Evolutionary conservation across 2,329 filamentous ascomycete species (phyloP), one percentile per base, ranked within the genome.

Genomic region (Canariomyces notabilis): DNA sequence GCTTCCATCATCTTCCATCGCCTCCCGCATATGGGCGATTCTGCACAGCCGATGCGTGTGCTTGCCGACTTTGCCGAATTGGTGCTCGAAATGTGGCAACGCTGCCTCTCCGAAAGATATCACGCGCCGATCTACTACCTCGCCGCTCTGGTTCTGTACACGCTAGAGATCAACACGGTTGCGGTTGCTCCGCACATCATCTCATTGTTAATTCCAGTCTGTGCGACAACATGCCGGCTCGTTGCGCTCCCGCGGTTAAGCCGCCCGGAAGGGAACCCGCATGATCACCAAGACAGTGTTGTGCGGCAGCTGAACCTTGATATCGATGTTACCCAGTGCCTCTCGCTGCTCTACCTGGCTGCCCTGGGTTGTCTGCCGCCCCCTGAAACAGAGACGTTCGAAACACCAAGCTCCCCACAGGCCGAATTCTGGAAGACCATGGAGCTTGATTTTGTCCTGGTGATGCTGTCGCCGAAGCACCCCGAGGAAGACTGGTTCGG

Each of bases 401-500:
- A 43, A 53, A 9, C 49, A 36, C 42, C 44, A 21, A 51, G 50
- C 3, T 55, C 62, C 11, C 63, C 66, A 8, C 64, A 67, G 15
- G 58, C 61, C 0, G 64, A 70, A 29, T 86, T 89, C 57, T 93
- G 87, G 87, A 75, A 72, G 49, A 66, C 73, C 31, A 78, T 89
- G 50, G 76, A 82, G 3, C 75, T 80, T 19, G 78, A 85, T 36
- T 82, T 85, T 52, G 75, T 85, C 8, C 66, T 87, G 11, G 69
- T 86, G 45, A 76, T 87, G 56, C 72, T 91, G 1, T 82, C 78
- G 49, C 77, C 78, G 22, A 82, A 81, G 44, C 85, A 89, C 50
- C 76, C 77, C 1, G 67, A 80, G 0, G 63, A 70, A 2, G 81
- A 88, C 40, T 82, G 87, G 43, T 66, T 78, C 1, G 70, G 75